Evolutionary conservation across 1,284 basidiomycete genomes (phyloP).

Genomic region (Puccinia coronata): DNA sequence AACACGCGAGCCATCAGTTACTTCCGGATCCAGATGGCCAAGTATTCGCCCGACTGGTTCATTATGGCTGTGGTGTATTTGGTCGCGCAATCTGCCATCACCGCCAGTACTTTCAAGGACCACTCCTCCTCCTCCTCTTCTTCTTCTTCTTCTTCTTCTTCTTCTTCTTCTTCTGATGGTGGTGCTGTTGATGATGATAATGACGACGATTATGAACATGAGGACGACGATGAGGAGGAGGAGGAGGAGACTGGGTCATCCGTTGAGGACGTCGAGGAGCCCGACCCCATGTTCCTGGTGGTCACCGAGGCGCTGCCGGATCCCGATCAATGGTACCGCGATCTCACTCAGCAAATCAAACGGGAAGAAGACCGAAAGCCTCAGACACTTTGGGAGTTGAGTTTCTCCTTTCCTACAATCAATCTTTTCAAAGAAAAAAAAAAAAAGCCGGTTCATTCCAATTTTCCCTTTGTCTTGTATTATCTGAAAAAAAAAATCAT

Average conservation of each 20-base stretch:
- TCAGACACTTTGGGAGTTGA: slow-evolving; percentile 41
- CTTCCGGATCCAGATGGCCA: slow-evolving; percentile 3
- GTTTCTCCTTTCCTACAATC: background rate
- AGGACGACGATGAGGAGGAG: background rate
- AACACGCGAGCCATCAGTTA: background rate
- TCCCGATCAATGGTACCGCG: slow-evolving; percentile 14
- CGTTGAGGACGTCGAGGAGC: background rate
- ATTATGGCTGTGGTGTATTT: slow-evolving; percentile 35
- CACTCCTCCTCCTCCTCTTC: background rate
- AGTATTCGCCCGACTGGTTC: slow-evolving; percentile 35
- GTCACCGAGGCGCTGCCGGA: background rate
- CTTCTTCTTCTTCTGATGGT: background rate
- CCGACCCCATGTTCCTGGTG: background rate
- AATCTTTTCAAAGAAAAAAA: too few species aligned
- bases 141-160: background rate
- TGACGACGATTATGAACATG: background rate
- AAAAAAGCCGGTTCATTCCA: background rate
- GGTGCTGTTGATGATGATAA: background rate
- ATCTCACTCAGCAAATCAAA: slow-evolving; percentile 11
- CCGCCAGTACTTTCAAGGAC: background rate
- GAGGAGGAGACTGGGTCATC: background rate
- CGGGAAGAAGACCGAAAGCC: slow-evolving; percentile 3
- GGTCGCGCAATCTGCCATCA: slow-evolving; percentile 19
- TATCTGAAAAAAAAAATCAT: background rate
- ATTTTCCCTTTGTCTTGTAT: background rate